Evolutionary conservation across 768 basidiomycete genomes (phyloP).

Genomic region (Tricholoma matsutake): DNA sequence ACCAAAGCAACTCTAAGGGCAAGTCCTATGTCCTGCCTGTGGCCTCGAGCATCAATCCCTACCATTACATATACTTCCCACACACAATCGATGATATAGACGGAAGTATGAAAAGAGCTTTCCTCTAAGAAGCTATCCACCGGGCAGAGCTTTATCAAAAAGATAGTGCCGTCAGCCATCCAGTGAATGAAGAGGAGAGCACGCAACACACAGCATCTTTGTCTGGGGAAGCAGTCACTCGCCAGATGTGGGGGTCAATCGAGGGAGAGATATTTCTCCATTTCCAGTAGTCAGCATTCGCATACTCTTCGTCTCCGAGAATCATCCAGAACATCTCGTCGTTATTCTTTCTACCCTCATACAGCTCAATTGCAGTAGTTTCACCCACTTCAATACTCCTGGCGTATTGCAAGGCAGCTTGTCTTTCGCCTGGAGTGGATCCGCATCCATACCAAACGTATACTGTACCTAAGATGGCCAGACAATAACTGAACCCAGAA

Average conservation of each 20-base stretch:
- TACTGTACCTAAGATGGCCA: slow-evolving; percentile 63
- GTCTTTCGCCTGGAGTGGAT: slow-evolving; percentile 53
- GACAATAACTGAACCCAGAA: slow-evolving; percentile 81
- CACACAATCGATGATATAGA: slow-evolving; percentile 70
- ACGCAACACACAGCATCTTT: slow-evolving; percentile 38
- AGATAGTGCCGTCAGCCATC: slow-evolving; percentile 7
- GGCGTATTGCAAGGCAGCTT: slow-evolving; percentile 63
- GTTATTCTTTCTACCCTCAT: slow-evolving; percentile 59
- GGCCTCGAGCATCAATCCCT: slow-evolving; percentile 59
- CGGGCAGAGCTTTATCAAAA: slow-evolving; percentile 39
- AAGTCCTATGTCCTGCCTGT: slow-evolving; percentile 56
- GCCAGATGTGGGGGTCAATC: slow-evolving; percentile 57
- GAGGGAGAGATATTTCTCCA: slow-evolving; percentile 51
- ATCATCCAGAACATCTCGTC: slow-evolving; percentile 89
- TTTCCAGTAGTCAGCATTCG: slow-evolving; percentile 79
- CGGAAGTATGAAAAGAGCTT: slow-evolving; percentile 36
- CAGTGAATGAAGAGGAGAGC: background rate
- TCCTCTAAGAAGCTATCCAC: slow-evolving; percentile 44
- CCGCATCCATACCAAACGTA: slow-evolving; percentile 86
- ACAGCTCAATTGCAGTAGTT: slow-evolving; percentile 48
- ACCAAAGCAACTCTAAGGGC: slow-evolving; percentile 61
- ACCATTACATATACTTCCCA: slow-evolving; percentile 82
- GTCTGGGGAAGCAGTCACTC: slow-evolving; percentile 39
- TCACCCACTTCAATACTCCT: slow-evolving; percentile 36
- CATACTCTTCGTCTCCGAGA: slow-evolving; percentile 72